A percentile compares a stretch with the other conserved stretches of the same genome.
These are phyloP conservation scores for Neurospora pannonica DNA, from an alignment of 495 filamentous ascomycete genomes.

Conservation along the genomic window DNA sequence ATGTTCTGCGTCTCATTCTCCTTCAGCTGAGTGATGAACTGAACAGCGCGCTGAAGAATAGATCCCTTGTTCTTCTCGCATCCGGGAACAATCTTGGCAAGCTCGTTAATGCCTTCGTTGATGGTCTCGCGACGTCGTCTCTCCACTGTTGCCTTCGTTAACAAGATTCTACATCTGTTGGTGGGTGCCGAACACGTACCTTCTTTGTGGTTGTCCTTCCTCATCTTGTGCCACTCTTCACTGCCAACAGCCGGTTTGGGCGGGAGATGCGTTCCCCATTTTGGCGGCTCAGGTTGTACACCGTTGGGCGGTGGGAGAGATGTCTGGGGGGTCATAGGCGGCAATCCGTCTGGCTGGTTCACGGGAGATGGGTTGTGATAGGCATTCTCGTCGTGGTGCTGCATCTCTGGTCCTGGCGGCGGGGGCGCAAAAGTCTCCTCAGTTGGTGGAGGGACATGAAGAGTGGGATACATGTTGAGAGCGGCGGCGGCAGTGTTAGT, in stretches of 20 bases:
- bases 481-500: slow-evolving; percentile 66
- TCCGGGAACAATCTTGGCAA: slow-evolving; percentile 92
- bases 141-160: slow-evolving; percentile 55
- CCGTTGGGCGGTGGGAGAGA: slow-evolving; percentile 22
- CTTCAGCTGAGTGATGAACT: slow-evolving; percentile 88
- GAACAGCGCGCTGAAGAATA: slow-evolving; percentile 85
- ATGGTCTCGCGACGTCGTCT: slow-evolving; percentile 96
- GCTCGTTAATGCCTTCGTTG: slow-evolving; percentile 97
- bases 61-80: slow-evolving; percentile 99
- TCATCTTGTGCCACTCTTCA: slow-evolving; percentile 95
- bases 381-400: slow-evolving; percentile 24
- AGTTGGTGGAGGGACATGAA: slow-evolving; percentile 63
- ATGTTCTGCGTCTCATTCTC: slow-evolving; percentile 89
- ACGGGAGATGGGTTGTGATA: slow-evolving; percentile 21
- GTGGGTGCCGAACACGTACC: slow-evolving; percentile 43
- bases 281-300: slow-evolving; percentile 16
- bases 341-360: slow-evolving; percentile 41
- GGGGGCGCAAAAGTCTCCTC: slow-evolving; percentile 53
- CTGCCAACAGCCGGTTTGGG: slow-evolving; percentile 85
- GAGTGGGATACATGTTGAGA: slow-evolving; percentile 53
- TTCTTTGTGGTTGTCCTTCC: slow-evolving; percentile 99
- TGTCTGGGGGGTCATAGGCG: slow-evolving; percentile 34
- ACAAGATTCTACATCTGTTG: background rate
- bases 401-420: slow-evolving; percentile 6
- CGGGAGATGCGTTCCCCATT: slow-evolving; percentile 6